Evolutionary conservation across 352 stramenopile genomes (phyloP), one percentile per base, ranked within the genome.

Genomic region (Plasmopara muralis): DNA sequence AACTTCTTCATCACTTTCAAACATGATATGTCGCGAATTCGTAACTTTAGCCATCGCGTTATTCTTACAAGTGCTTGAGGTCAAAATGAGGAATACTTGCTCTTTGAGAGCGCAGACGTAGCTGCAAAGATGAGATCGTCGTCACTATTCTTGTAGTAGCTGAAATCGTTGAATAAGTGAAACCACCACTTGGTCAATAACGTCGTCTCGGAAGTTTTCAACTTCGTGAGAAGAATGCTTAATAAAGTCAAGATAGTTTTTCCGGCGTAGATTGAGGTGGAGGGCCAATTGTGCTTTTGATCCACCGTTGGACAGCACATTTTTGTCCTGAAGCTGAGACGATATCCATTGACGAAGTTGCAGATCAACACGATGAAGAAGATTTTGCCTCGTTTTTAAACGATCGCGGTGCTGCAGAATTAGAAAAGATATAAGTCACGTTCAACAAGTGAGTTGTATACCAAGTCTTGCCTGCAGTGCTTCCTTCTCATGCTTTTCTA

Each of bases 291-390:
- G 42, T 6, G 16, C 39, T 39, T 57, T 62, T 12, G 51, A 55
- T 34, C 25, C 49, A 25, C 45, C 35, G 15, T 31, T 14, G 12
- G 42, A 42, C 16, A 62, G 28, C 0, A 56, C 31, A 4, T 29
- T 40, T 7, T 62, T 48, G 10, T 53, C 40, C 9, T 56, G 60
- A 43, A 87, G 55, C 43, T 65, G 50, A 15, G 30, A 43, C 1
- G 77, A 78, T 59, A 88, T 73, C 73, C 74, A 85, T 25, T 68
- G 67, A 29, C 79, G 68, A 5, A 87, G 64, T 20, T 71, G 53
- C 48, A 87, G 51, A 37, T 87, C 79, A 20, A 89, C 66, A 9
- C 64, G 59, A 39, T 89, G 76, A 10, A 68, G 40, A 13, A 80
- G 30, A 16, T 60, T 78, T 7, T 55, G 53, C 8, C 61, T 42